Evolutionary conservation across 1,139 yeast species (phyloP).

Genomic region (Kluyveromyces sp.): DNA sequence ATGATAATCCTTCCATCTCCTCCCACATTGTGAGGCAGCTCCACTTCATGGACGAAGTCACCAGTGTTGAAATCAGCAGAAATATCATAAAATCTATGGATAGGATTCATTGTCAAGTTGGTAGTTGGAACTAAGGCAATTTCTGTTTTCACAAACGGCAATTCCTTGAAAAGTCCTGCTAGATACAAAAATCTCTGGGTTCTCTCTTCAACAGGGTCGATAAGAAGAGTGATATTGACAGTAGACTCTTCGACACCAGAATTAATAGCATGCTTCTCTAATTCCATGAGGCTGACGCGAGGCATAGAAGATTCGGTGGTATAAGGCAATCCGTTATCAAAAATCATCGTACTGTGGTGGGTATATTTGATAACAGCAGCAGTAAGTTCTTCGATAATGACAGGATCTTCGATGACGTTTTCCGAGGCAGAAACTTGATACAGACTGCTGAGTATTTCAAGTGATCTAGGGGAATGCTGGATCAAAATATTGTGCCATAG

Average conservation of each 20-base stretch:
- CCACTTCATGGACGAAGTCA: slow-evolving; percentile 6
- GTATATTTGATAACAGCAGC: slow-evolving; percentile 34
- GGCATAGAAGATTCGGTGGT: slow-evolving; percentile 27
- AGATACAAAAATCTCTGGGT: slow-evolving; percentile 58
- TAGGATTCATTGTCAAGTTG: slow-evolving; percentile 38
- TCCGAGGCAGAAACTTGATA: slow-evolving; percentile 27
- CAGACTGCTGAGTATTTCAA: slow-evolving; percentile 36
- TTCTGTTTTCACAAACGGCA: slow-evolving; percentile 44
- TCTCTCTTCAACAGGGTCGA: slow-evolving; percentile 66
- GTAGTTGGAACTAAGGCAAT: slow-evolving; percentile 54
- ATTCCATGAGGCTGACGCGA: slow-evolving; percentile 38
- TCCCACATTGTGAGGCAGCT: background rate
- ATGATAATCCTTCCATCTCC: slow-evolving; percentile 33
- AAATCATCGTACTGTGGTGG: slow-evolving; percentile 41
- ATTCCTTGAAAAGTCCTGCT: slow-evolving; percentile 37
- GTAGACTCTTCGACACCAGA: slow-evolving; percentile 18
- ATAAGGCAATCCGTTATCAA: slow-evolving; percentile 30
- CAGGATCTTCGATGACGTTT: slow-evolving; percentile 16
- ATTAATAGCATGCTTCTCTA: slow-evolving; percentile 25
- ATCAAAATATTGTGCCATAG: slow-evolving; percentile 45
- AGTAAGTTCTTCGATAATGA: slow-evolving; percentile 39
- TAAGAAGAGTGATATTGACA: slow-evolving; percentile 48
- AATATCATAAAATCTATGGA: slow-evolving; percentile 50
- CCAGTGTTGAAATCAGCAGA: slow-evolving; percentile 5
- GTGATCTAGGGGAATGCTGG: slow-evolving; percentile 47